Evolutionary conservation across 1,284 basidiomycete species (phyloP).

Genomic region (Leccinum holopus): DNA sequence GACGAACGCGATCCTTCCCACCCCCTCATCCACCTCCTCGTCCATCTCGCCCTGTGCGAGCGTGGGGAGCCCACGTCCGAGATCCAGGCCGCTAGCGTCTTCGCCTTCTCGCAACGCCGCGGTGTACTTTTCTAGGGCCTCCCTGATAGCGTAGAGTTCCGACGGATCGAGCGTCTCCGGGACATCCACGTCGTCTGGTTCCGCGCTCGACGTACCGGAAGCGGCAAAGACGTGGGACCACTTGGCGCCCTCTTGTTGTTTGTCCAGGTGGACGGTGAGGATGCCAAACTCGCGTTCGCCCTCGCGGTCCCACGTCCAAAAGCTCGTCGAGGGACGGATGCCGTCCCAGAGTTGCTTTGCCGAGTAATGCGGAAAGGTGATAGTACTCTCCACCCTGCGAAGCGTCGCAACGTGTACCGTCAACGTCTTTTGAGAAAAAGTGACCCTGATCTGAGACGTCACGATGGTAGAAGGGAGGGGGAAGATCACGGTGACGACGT

Average conservation of each 20-base stretch:
- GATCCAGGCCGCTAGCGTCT: slow-evolving; percentile 55
- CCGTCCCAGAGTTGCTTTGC: slow-evolving; percentile 72
- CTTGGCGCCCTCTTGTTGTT: slow-evolving; percentile 73
- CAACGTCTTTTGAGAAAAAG: slow-evolving; percentile 64
- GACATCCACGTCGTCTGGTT: slow-evolving; percentile 67
- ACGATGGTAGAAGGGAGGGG: slow-evolving; percentile 71
- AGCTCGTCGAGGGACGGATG: slow-evolving; percentile 68
- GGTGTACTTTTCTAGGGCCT: slow-evolving; percentile 85
- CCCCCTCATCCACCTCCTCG: slow-evolving; percentile 72
- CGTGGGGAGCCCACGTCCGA: slow-evolving; percentile 68
- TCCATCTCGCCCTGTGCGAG: slow-evolving; percentile 82
- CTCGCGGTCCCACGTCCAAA: slow-evolving; percentile 87
- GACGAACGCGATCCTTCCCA: slow-evolving; percentile 58
- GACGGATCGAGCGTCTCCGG: slow-evolving; percentile 88
- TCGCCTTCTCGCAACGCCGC: slow-evolving; percentile 53
- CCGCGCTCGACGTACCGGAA: slow-evolving; percentile 35
- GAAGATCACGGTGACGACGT: slow-evolving; percentile 81
- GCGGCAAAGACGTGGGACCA: slow-evolving; percentile 82
- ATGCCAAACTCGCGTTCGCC: slow-evolving; percentile 64
- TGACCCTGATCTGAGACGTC: slow-evolving; percentile 63
- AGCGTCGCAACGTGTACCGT: slow-evolving; percentile 58
- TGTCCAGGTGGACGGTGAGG: slow-evolving; percentile 83
- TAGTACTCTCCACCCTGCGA: slow-evolving; percentile 24
- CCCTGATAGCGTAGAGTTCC: slow-evolving; percentile 75
- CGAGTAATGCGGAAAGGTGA: slow-evolving; percentile 58